Evolutionary conservation across 345 rosid genomes (phyloP), one percentile per base, ranked within the genome.

Genomic region (Limnanthes douglasii): DNA sequence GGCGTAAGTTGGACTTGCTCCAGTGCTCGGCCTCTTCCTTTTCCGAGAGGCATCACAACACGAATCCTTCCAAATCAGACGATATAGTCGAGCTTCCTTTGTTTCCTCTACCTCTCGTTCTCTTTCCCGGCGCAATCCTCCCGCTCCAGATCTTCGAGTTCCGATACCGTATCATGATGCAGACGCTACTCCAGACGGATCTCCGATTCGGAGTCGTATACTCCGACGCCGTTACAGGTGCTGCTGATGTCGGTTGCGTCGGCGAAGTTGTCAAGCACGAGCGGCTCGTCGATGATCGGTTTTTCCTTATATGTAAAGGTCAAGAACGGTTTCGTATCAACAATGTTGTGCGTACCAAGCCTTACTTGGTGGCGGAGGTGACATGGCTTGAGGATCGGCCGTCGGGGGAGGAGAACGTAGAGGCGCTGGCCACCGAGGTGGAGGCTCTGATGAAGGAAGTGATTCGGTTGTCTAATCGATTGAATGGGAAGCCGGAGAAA

Each of bases 111-210:
- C 85, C 93, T 0, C 66, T 83, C 3, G 95, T 88, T 7, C 85
- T 76, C 51, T 88, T 88, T 70, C 97, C 97, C 3, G 97, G 95
- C 4, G 93, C 97, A 0, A 69, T 78, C 45, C 74, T 88, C 15
- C 97, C 97, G 14, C 83, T 88, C 10, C 97, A 86, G 69, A 86
- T 86, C 65, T 86, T 86, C 56, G 97, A 86, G 46, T 82, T 78
- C 74, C 95, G 95, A n/a, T 82, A 82, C 75, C 83, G 97, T 41
- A 82, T 82, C 62, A 88, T 82, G 97, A 78, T 88, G 93, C 88
- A 88, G 58, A 78, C 97, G 1, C 93, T 88, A 48, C 95, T 88
- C 56, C 80, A 73, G 8, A 66, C 93, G 11, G 97, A 82, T 67
- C 83, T 88, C 42, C 79, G 85, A 0, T 88, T 88, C 50, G 97